Evolutionary conservation across 768 basidiomycete species (phyloP).

Genomic region (Calocera cornea): DNA sequence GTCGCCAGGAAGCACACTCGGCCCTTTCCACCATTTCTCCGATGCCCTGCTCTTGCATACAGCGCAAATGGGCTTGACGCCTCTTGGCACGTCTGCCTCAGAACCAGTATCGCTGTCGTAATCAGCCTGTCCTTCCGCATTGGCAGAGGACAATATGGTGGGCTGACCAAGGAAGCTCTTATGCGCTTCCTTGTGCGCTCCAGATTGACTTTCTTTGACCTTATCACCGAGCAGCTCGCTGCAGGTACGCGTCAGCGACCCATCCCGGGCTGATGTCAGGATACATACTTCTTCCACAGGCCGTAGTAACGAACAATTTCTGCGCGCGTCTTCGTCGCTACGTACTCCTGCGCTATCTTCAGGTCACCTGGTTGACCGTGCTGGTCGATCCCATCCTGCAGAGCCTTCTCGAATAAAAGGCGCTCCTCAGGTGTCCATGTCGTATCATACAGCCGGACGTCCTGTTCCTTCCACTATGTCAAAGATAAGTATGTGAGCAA

Average conservation of each 20-base stretch:
- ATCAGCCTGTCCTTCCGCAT: not conserved
- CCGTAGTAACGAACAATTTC: constrained; percentile 78
- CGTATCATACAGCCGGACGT: constrained; percentile 52
- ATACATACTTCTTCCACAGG: constrained; percentile 66
- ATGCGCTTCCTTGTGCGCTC: not conserved
- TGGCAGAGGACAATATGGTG: not conserved
- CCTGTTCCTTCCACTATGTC: constrained; percentile 56
- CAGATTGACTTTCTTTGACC: not conserved
- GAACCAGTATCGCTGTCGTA: constrained; percentile 1
- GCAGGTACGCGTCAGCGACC: not conserved
- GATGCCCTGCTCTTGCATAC: not conserved
- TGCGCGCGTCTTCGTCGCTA: constrained; percentile 50
- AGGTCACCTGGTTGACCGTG: constrained; percentile 54
- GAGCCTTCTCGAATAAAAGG: constrained; percentile 63
- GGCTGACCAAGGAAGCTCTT: constrained; percentile 2
- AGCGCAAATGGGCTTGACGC: not conserved
- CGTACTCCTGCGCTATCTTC: constrained; percentile 60
- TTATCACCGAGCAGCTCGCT: not conserved
- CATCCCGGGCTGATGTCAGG: not conserved
- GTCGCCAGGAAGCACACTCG: constrained; percentile 1
- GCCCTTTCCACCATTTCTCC: constrained; percentile 3
- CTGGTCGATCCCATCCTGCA: constrained; percentile 28
- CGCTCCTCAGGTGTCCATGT: constrained; percentile 59
- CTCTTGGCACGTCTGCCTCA: not conserved
- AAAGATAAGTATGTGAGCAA: not conserved